Conservation (phyloP, 768 basidiomycete genomes). For the Tricholoma matsutake region DNA sequence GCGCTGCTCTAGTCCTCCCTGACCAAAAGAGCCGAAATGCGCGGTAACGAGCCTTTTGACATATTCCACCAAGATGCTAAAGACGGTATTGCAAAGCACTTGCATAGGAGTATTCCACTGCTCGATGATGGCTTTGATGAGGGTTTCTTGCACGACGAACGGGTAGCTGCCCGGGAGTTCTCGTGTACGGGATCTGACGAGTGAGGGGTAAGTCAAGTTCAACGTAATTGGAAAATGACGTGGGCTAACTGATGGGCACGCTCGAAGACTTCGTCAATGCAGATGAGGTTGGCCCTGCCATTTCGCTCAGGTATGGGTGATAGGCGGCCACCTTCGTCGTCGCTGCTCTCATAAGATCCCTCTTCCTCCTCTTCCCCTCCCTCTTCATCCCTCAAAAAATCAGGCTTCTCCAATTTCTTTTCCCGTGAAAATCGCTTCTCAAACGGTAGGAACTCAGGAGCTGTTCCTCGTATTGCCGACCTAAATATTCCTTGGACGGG, state of each 20-base stretch:
- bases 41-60: slow-evolving; percentile 39
- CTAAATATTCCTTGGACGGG: slow-evolving; percentile 48
- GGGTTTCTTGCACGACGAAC: slow-evolving; percentile 52
- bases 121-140: slow-evolving; percentile 41
- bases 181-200: slow-evolving; percentile 58
- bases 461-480: slow-evolving; percentile 44
- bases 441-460: slow-evolving; percentile 58
- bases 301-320: slow-evolving; percentile 27
- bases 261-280: slow-evolving; percentile 50
- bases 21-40: slow-evolving; percentile 52
- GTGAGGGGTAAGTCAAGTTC: neutral
- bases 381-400: slow-evolving; percentile 43
- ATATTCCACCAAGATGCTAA: slow-evolving; percentile 34
- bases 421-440: slow-evolving; percentile 14
- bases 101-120: slow-evolving; percentile 50
- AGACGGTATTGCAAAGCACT: slow-evolving; percentile 39
- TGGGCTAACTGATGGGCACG: slow-evolving; percentile 43
- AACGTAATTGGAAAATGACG: neutral
- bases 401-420: slow-evolving; percentile 14
- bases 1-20: slow-evolving; percentile 49
- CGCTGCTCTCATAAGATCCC: neutral
- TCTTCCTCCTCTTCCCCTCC: slow-evolving; percentile 12
- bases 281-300: slow-evolving; percentile 26
- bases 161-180: slow-evolving; percentile 70
- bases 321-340: neutral